Evolutionary conservation across 148 eudicot genomes (phyloP).

Genomic region (Hydrangea macrophylla): DNA sequence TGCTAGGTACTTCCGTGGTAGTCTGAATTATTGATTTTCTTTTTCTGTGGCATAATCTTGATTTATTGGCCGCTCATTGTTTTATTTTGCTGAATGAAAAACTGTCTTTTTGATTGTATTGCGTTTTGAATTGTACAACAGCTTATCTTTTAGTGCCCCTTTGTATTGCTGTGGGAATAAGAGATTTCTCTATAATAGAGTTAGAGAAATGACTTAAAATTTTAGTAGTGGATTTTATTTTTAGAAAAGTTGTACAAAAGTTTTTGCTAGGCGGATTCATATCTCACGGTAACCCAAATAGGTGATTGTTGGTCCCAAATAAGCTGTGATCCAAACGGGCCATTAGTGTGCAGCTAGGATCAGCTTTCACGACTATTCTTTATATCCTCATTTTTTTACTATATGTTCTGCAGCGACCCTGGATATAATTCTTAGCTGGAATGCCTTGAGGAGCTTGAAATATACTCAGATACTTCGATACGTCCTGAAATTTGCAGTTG

Average conservation of each 20-base stretch:
- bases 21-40: background rate
- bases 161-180: no score
- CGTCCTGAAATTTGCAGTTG: slow-evolving; percentile 69
- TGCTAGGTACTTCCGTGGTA: slow-evolving; percentile 65
- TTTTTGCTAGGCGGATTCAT: no score
- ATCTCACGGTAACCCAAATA: no score
- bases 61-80: background rate
- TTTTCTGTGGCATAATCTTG: background rate
- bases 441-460: slow-evolving; percentile 95
- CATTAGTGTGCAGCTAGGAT: background rate
- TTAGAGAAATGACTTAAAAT: no score
- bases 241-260: no score
- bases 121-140: background rate
- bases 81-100: no score
- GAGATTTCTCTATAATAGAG: no score
- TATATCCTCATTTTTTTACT: background rate
- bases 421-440: slow-evolving; percentile 82
- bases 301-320: no score
- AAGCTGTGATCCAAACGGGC: background rate
- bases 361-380: background rate
- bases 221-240: no score
- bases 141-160: background rate
- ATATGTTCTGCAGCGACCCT: slow-evolving; percentile 58
- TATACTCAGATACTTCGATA: slow-evolving; percentile 80
- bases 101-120: background rate